Conservation (phyloP, 257 asterid genomes). For the Coffea canephora region DNA sequence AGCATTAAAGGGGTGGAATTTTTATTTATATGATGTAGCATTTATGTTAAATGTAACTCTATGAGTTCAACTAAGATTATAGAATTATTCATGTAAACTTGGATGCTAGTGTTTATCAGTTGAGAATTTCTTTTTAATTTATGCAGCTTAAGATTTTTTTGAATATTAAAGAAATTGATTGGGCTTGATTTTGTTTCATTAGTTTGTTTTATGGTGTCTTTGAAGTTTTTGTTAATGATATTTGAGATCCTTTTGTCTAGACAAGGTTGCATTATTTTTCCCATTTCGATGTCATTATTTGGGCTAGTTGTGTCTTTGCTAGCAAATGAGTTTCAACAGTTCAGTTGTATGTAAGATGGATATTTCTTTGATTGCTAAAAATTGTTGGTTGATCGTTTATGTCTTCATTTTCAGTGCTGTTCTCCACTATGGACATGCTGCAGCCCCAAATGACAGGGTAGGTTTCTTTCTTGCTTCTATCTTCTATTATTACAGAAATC, state of each 20-base stretch:
- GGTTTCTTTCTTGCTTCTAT: conserved; percentile 16
- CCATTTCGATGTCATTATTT: background rate
- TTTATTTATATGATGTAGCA: no score
- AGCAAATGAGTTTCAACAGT: background rate
- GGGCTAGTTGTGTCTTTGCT: background rate
- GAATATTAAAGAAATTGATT: no score
- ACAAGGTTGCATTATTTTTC: background rate
- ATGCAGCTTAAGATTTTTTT: no score
- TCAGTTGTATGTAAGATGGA: background rate
- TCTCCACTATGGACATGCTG: conserved; percentile 98
- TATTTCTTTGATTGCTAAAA: conserved; percentile 14
- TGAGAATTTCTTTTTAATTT: no score
- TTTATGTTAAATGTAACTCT: no score
- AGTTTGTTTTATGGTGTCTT: background rate
- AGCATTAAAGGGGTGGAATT: no score
- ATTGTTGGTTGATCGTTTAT: conserved; percentile 25
- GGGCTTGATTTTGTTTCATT: no score
- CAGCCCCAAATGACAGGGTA: conserved; percentile 98
- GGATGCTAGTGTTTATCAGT: no score
- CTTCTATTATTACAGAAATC: background rate
- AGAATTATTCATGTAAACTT: no score
- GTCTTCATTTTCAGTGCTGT: conserved; percentile 55
- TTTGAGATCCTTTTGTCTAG: no score
- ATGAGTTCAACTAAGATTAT: no score
- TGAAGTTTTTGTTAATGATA: background rate